These are phyloP conservation scores for Candida sp. DNA, from an alignment of 1,139 yeast species.

Conservation along the genomic window DNA sequence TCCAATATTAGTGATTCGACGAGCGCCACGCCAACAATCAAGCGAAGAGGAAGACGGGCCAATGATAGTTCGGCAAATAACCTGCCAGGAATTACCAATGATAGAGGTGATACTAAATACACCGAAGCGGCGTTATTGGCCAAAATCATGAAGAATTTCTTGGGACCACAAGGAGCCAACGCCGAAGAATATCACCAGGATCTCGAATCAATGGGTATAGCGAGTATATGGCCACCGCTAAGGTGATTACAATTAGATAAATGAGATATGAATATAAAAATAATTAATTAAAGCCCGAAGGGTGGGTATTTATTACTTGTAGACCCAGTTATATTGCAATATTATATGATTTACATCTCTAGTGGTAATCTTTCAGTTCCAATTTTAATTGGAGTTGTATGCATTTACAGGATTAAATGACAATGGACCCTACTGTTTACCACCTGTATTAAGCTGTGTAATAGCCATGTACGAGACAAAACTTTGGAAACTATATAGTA, in stretches of 20 bases:
- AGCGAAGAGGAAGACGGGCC: conserved; percentile 20
- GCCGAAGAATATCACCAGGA: conserved; percentile 34
- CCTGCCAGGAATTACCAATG: conserved; percentile 6
- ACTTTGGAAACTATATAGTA: too few species aligned
- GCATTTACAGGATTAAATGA: too few species aligned
- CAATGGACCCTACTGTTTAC: too few species aligned
- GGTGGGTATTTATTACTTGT: too few species aligned
- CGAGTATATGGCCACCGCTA: conserved; percentile 33
- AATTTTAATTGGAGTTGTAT: too few species aligned
- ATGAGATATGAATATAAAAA: neutral
- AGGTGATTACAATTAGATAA: neutral
- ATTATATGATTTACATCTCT: too few species aligned
- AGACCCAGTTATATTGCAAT: too few species aligned
- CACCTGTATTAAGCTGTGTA: too few species aligned
- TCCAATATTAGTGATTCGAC: conserved; percentile 24
- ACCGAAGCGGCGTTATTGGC: conserved; percentile 41
- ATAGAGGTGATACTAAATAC: conserved; percentile 15
- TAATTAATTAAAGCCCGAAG: too few species aligned
- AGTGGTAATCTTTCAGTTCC: too few species aligned
- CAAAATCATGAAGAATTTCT: conserved; percentile 42
- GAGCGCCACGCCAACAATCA: conserved; percentile 12
- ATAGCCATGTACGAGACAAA: too few species aligned
- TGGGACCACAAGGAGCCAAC: conserved; percentile 37
- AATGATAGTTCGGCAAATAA: conserved; percentile 2
- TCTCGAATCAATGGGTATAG: conserved; percentile 34